These are phyloP conservation scores for Puya raimondii DNA, from an alignment of 176 grass and related monocot species.

Conservation along the genomic window DNA sequence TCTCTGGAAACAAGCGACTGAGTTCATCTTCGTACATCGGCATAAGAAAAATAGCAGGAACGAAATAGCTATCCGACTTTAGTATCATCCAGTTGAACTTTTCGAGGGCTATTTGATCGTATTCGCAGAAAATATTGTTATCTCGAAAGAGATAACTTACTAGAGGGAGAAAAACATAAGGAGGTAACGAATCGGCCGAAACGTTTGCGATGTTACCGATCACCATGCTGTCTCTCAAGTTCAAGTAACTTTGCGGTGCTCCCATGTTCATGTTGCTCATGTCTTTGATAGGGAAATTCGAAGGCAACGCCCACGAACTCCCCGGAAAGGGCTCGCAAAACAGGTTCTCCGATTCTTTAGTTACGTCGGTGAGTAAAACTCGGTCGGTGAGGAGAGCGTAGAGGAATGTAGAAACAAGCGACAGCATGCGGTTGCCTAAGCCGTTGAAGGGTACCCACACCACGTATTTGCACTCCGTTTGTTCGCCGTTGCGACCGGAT, in stretches of 20 bases:
- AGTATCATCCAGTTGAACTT: slow-evolving; percentile 71
- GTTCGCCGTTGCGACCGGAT: slow-evolving; percentile 34
- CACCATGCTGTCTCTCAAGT: slow-evolving; percentile 46
- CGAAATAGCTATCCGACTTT: slow-evolving; percentile 52
- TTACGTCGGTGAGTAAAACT: slow-evolving; percentile 46
- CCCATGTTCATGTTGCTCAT: slow-evolving; percentile 28
- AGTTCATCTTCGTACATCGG: slow-evolving; percentile 38
- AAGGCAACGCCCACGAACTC: slow-evolving; percentile 64
- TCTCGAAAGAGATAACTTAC: slow-evolving; percentile 37
- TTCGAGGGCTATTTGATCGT: slow-evolving; percentile 44
- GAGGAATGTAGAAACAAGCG: slow-evolving; percentile 59
- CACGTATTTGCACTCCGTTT: slow-evolving; percentile 52
- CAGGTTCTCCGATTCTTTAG: slow-evolving; percentile 47
- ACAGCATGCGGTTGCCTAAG: slow-evolving; percentile 85
- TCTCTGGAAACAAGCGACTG: slow-evolving; percentile 16
- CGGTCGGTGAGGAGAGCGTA: slow-evolving; percentile 76
- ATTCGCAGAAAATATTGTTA: slow-evolving; percentile 64
- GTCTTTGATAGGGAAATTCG: slow-evolving; percentile 46
- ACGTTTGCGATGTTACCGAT: slow-evolving; percentile 20
- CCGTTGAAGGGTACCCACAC: slow-evolving; percentile 83
- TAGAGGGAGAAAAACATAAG: slow-evolving; percentile 63
- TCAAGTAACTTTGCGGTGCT: slow-evolving; percentile 53
- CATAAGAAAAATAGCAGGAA: slow-evolving; percentile 46
- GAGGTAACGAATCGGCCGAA: slow-evolving; percentile 34
- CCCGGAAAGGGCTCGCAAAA: slow-evolving; percentile 83